phyloP scores from a whole-genome alignment of 129 eudicot species.

The Escallonia rubra region DNA sequence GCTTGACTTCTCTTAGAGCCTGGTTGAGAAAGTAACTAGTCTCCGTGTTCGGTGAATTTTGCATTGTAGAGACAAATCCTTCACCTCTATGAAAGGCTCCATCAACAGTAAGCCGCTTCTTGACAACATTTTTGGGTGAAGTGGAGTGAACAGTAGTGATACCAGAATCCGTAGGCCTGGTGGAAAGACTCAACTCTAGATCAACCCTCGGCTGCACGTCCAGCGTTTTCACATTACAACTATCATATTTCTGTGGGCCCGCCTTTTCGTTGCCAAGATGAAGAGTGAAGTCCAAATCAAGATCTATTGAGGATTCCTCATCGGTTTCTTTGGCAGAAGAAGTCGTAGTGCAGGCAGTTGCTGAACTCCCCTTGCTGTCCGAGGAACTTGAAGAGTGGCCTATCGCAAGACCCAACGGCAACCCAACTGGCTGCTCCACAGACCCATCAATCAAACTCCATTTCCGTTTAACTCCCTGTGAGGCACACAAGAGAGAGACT shows the following conservation, averaged over 20 bases:
- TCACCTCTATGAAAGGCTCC: constrained; percentile 34
- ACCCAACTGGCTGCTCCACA: constrained; percentile 20
- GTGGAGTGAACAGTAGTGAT: constrained; percentile 44
- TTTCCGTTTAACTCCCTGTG: constrained; percentile 59
- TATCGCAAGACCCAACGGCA: constrained; percentile 40
- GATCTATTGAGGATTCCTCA: constrained; percentile 62
- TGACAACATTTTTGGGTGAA: constrained; percentile 18
- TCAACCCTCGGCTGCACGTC: constrained; percentile 31
- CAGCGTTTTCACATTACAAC: constrained; percentile 17
- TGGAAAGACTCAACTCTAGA: constrained; percentile 55
- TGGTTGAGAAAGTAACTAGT: constrained; percentile 28
- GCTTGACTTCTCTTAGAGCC: constrained; percentile 19
- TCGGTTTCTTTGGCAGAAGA: constrained; percentile 64
- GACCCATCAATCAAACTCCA: constrained; percentile 41
- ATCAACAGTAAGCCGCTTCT: constrained; percentile 12
- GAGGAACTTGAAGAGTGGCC: constrained; percentile 75
- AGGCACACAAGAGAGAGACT: constrained; percentile 12
- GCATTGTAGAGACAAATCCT: constrained; percentile 30
- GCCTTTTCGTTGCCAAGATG: constrained; percentile 55
- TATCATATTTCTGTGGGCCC: constrained; percentile 30
- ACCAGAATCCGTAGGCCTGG: constrained; percentile 68
- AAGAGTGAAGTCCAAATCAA: constrained; percentile 66
- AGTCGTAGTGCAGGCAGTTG: constrained; percentile 68
- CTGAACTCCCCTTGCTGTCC: constrained; percentile 75
- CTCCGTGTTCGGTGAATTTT: constrained; percentile 20